These are phyloP conservation scores for Dactylellina drechsleri DNA, from an alignment of 2,329 filamentous ascomycete species.

Conservation along the genomic window DNA sequence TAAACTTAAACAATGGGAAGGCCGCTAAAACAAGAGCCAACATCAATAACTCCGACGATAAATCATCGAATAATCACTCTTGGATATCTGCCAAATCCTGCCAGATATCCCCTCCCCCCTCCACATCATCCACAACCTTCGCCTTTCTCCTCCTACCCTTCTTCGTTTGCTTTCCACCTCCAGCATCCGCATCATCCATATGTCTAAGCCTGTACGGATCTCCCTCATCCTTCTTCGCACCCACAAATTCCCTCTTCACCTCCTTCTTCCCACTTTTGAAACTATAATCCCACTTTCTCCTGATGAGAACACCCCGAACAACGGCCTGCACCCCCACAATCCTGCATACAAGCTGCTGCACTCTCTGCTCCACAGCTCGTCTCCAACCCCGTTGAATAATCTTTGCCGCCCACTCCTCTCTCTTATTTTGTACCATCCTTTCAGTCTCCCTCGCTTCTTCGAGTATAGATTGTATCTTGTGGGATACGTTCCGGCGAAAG, in stretches of 20 bases:
- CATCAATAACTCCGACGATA: too few species aligned
- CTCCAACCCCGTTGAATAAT: slow-evolving; percentile 57
- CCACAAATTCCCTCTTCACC: slow-evolving; percentile 8
- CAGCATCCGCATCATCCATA: slow-evolving; percentile 3
- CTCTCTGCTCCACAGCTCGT: slow-evolving; percentile 26
- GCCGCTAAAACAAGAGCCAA: too few species aligned
- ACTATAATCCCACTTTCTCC: slow-evolving; percentile 34
- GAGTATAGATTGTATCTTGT: slow-evolving; percentile 21
- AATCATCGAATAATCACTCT: too few species aligned
- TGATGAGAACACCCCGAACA: slow-evolving; percentile 11
- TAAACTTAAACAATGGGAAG: too few species aligned
- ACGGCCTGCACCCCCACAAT: slow-evolving; percentile 24
- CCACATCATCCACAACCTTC: slow-evolving; percentile 22
- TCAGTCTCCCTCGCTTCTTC: slow-evolving; percentile 47
- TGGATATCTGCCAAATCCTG: slow-evolving; percentile 34
- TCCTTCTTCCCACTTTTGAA: slow-evolving; percentile 16
- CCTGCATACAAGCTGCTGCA: slow-evolving; percentile 11
- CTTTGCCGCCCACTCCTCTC: slow-evolving; percentile 50
- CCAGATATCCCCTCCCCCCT: slow-evolving; percentile 33
- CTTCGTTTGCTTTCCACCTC: slow-evolving; percentile 1
- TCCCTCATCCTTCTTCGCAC: slow-evolving; percentile 7
- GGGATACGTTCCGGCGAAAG: slow-evolving; percentile 49
- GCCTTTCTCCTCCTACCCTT: slow-evolving; percentile 18
- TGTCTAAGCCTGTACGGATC: slow-evolving; percentile 44
- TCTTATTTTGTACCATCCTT: slow-evolving; percentile 8